Evolutionary conservation across 1,139 yeast genomes (phyloP).

Genomic region (Yamadazyma epiphylla): DNA sequence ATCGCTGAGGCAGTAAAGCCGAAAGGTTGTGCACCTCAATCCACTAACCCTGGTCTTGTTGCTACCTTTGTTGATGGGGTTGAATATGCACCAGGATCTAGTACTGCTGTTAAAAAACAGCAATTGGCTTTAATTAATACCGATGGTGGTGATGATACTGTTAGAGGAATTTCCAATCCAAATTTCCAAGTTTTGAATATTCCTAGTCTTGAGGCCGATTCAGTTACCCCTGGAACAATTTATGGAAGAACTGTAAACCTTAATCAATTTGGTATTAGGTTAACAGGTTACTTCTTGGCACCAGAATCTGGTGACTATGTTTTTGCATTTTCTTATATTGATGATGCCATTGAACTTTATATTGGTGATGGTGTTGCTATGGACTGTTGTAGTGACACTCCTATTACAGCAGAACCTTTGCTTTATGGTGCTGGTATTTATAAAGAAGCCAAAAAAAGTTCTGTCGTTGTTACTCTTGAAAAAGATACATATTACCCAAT

Average conservation of each 20-base stretch:
- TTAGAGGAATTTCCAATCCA: background rate
- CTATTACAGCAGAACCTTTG: too few relatives aligned
- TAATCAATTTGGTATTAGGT: background rate
- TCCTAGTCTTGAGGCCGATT: too few relatives aligned
- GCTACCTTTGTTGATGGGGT: background rate
- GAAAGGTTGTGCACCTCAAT: background rate
- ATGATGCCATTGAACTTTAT: background rate
- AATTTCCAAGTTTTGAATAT: background rate
- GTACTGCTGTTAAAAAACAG: background rate
- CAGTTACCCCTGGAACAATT: too few relatives aligned
- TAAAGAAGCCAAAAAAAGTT: too few relatives aligned
- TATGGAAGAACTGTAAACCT: background rate
- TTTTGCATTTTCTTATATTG: conserved; percentile 1
- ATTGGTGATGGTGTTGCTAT: background rate
- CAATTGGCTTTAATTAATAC: background rate
- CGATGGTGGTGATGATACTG: too few relatives aligned
- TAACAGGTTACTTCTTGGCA: background rate
- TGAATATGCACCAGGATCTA: background rate
- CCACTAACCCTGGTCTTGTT: background rate
- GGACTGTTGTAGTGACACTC: background rate
- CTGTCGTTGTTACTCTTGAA: too few relatives aligned
- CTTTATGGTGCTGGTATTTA: too few relatives aligned
- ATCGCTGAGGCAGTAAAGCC: background rate
- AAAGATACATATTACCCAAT: conserved; percentile 1
- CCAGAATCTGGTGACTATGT: background rate